These are phyloP conservation scores for Pelargonium cotyledonis DNA, from an alignment of 441 rosid species.

Conservation along the genomic window DNA sequence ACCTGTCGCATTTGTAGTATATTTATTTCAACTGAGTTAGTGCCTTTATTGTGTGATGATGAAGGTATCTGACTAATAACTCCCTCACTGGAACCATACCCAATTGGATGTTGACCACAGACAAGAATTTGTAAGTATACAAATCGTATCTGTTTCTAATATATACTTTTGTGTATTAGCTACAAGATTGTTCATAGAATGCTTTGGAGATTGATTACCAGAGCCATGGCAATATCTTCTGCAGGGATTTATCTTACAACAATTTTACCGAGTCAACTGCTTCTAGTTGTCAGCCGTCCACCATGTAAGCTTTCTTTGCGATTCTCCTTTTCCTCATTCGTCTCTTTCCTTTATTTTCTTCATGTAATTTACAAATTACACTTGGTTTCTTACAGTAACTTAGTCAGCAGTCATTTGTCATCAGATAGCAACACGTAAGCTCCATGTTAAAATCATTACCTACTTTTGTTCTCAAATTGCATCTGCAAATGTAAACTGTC, in stretches of 20 bases:
- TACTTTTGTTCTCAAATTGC: neutral
- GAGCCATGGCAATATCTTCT: neutral
- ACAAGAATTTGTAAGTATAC: slow-evolving; percentile 29
- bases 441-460: too few species aligned
- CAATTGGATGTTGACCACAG: slow-evolving; percentile 31
- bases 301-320: slow-evolving; percentile 43
- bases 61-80: slow-evolving; percentile 66
- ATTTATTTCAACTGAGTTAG: too few species aligned
- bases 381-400: slow-evolving; percentile 42
- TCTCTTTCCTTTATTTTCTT: neutral
- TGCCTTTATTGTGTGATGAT: slow-evolving; percentile 5
- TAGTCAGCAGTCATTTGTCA: slow-evolving; percentile 48
- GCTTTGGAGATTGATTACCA: too few species aligned
- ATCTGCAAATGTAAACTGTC: too few species aligned
- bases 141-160: neutral
- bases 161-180: too few species aligned
- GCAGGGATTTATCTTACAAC: slow-evolving; percentile 89
- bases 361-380: neutral
- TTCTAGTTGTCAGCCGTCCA: slow-evolving; percentile 33
- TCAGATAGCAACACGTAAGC: slow-evolving; percentile 46
- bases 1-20: too few species aligned
- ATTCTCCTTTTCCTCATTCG: neutral
- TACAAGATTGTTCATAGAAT: too few species aligned
- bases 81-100: slow-evolving; percentile 57
- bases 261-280: slow-evolving; percentile 44